These are phyloP conservation scores for Areca catechu DNA, from an alignment of 176 grass and related monocot species.

Conservation along the genomic window DNA sequence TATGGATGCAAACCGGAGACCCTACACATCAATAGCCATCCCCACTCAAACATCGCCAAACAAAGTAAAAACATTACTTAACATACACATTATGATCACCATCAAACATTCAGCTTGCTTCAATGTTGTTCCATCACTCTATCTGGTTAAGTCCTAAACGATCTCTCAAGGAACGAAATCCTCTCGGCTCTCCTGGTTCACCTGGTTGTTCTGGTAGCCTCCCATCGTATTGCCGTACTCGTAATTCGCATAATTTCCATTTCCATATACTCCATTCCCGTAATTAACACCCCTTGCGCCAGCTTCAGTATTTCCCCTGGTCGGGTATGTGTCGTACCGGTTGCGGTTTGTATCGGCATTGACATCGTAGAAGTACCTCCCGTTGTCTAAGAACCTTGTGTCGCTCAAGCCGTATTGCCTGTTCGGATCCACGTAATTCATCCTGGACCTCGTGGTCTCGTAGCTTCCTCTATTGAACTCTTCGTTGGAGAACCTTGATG, in stretches of 20 bases:
- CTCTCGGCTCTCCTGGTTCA: conserved; percentile 3
- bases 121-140: too few species aligned
- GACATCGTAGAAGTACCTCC: conserved; percentile 35
- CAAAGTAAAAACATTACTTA: too few species aligned
- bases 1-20: too few species aligned
- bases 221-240: conserved; percentile 5
- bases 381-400: conserved; percentile 30
- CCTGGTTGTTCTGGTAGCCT: conserved; percentile 2
- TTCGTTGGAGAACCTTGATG: conserved; percentile 2
- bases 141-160: background rate
- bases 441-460: too few species aligned
- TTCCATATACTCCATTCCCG: conserved; percentile 9
- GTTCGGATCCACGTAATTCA: too few species aligned
- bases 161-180: conserved; percentile 27
- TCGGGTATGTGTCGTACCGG: background rate
- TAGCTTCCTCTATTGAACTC: background rate
- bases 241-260: conserved; percentile 23
- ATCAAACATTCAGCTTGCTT: too few species aligned
- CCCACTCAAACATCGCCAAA: too few species aligned
- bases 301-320: too few species aligned
- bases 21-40: too few species aligned
- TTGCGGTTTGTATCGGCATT: conserved; percentile 12
- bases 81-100: too few species aligned
- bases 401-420: conserved; percentile 36
- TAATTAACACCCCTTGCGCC: background rate